These are phyloP conservation scores for Tuber brumale DNA, from an alignment of 495 filamentous ascomycete genomes.

Conservation along the genomic window DNA sequence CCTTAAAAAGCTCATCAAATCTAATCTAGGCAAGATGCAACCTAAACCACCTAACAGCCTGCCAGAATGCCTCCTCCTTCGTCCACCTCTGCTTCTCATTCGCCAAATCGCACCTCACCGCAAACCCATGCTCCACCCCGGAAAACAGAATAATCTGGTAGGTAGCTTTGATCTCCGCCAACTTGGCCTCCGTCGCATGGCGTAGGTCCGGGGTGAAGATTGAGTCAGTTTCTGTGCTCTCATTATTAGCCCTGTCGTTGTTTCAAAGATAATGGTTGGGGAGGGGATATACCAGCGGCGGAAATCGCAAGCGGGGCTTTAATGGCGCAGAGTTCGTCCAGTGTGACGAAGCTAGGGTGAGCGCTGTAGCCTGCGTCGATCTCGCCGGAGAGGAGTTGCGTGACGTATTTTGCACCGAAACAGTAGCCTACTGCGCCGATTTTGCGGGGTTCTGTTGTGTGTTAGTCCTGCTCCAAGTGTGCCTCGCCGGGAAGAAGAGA, in stretches of 20 bases:
- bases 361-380: slow-evolving; percentile 56
- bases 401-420: slow-evolving; percentile 61
- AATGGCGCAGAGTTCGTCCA: slow-evolving; percentile 66
- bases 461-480: background rate
- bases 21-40: background rate
- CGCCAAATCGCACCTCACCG: slow-evolving; percentile 60
- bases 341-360: slow-evolving; percentile 69
- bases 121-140: slow-evolving; percentile 71
- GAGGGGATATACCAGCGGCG: slow-evolving; percentile 55
- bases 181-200: slow-evolving; percentile 54
- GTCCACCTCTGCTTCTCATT: slow-evolving; percentile 61
- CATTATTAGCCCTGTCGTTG: background rate
- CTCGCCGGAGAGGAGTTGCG: slow-evolving; percentile 44
- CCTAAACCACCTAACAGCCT: slow-evolving; percentile 71
- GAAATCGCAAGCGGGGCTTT: slow-evolving; percentile 66
- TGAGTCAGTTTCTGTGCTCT: slow-evolving; percentile 57
- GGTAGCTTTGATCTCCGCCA: slow-evolving; percentile 56
- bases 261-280: background rate
- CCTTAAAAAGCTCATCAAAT: background rate
- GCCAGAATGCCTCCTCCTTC: slow-evolving; percentile 78
- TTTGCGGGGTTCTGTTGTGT: slow-evolving; percentile 51
- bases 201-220: slow-evolving; percentile 75
- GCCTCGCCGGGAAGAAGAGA: background rate
- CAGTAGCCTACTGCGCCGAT: slow-evolving; percentile 73
- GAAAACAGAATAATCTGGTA: slow-evolving; percentile 81